Evolutionary conservation across 768 basidiomycete species (phyloP), one percentile per base, ranked within the genome.

Genomic region (Rubroboletus pulcherrimus): DNA sequence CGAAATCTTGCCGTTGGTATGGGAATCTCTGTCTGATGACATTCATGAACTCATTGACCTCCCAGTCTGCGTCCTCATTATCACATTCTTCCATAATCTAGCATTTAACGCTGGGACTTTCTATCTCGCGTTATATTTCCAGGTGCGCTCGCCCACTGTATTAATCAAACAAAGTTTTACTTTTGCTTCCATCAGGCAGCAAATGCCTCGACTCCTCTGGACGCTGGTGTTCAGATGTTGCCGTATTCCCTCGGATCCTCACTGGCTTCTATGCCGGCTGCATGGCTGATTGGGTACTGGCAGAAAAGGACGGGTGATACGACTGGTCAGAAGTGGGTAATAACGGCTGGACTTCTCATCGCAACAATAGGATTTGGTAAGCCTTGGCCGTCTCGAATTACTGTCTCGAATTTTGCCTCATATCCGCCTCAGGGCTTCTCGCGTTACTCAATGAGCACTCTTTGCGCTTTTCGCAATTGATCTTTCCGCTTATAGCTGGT

Each of bases 171-270:
- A 35, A 15, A 33, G 26, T 24, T 48, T 58, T 43, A 55, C 43
- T 17, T 34, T 58, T 35, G 55, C 24, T 38, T 49, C 21, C 12
- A 40, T 49, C 62, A 91, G 89, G 83, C 84, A 15, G 89, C 85
- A 38, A 79, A 86, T 66, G 83, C 84, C 26, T 80, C 80, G 21
- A 81, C 81, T n/a, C 89, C 88, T 12, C 66, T 92, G 44, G 70
- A 84, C 68, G 85, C 91, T 56, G 91, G 89, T 10, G 67, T 91
- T 21, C 80, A 83, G 66, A 78, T 91, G 71, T 77, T 93, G 53
- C 89, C 91, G 11, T 93, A 91, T 74, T 89, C 91, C 47, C 81
- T 93, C 49, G 91, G 90, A 49, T 87, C 91, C 34, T 91, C 91
- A 24, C 67, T 93, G 54, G 86, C 91, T 41, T 92, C 91, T 11